These are phyloP conservation scores for Cryptosporidium viatorum DNA, from an alignment of 169 alveolate genomes.

Conservation along the genomic window DNA sequence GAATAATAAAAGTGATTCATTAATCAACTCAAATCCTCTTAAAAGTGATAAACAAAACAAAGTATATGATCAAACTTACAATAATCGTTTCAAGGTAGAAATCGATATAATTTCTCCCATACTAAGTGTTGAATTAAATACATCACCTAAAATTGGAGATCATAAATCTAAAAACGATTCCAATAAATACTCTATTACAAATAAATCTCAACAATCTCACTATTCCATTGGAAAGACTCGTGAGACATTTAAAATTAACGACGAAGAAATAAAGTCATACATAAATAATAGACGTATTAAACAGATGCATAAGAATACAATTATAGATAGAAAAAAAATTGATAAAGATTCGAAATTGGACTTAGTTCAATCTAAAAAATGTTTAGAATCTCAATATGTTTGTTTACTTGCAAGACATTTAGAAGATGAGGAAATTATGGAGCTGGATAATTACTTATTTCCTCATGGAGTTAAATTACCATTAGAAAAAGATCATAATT, in stretches of 20 bases:
- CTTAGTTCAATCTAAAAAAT: not conserved
- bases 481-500: not conserved
- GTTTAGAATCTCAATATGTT: slow-evolving; percentile 17
- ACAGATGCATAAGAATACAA: not conserved
- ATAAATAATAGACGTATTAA: not conserved
- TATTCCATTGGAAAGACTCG: not conserved
- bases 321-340: not conserved
- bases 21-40: too few species aligned
- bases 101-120: slow-evolving; percentile 3
- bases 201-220: not conserved
- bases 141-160: not conserved
- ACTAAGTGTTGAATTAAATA: not conserved
- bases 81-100: not conserved
- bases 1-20: too few species aligned
- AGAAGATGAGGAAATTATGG: slow-evolving; percentile 9
- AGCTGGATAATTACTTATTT: slow-evolving; percentile 6
- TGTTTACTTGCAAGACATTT: slow-evolving; percentile 42
- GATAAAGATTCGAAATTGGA: not conserved
- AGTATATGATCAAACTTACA: not conserved
- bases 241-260: not conserved
- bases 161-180: not conserved
- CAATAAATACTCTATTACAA: not conserved
- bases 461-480: not conserved
- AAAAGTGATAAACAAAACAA: not conserved
- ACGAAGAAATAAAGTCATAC: not conserved